phyloP scores from a whole-genome alignment of 2,329 filamentous ascomycete genomes.

The Fonsecaea pedrosoi region DNA sequence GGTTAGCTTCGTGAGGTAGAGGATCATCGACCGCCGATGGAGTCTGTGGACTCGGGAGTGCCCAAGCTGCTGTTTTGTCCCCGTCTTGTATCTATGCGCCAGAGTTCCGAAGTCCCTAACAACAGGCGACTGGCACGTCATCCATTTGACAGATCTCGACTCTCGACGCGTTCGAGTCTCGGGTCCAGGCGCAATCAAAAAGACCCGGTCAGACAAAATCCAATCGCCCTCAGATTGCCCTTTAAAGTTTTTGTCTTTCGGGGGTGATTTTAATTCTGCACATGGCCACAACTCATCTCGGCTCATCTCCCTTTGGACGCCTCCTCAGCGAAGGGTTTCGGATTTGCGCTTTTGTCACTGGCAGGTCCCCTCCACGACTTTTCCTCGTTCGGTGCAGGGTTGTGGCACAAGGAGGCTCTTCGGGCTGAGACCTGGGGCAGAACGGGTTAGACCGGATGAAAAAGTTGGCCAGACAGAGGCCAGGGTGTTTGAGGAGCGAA shows the following conservation, averaged over 20 bases:
- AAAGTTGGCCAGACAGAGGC: constrained; percentile 26
- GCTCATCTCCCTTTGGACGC: constrained; percentile 24
- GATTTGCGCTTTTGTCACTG: background rate
- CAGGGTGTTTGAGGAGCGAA: constrained; percentile 15
- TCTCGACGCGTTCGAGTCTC: background rate
- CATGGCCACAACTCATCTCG: constrained; percentile 20
- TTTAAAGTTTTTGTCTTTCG: constrained; percentile 1
- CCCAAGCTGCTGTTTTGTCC: background rate
- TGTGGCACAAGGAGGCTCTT: constrained; percentile 32
- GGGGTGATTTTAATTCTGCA: background rate
- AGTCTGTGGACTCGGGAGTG: constrained; percentile 1
- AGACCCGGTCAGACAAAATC: background rate
- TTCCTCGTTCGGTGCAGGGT: constrained; percentile 22
- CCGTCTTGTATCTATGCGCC: background rate
- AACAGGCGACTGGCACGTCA: constrained; percentile 10
- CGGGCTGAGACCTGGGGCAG: constrained; percentile 29
- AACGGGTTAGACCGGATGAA: constrained; percentile 26
- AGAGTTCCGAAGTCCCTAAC: constrained; percentile 3
- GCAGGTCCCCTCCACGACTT: constrained; percentile 2
- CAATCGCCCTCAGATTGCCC: background rate
- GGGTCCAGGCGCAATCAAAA: background rate
- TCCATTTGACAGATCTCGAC: constrained; percentile 4
- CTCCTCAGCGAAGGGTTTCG: constrained; percentile 19
- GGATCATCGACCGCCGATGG: background rate
- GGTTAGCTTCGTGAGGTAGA: background rate